Base-by-base conservation (phyloP, 805 yeast species). In the Komagataella pseudopastoris region DNA sequence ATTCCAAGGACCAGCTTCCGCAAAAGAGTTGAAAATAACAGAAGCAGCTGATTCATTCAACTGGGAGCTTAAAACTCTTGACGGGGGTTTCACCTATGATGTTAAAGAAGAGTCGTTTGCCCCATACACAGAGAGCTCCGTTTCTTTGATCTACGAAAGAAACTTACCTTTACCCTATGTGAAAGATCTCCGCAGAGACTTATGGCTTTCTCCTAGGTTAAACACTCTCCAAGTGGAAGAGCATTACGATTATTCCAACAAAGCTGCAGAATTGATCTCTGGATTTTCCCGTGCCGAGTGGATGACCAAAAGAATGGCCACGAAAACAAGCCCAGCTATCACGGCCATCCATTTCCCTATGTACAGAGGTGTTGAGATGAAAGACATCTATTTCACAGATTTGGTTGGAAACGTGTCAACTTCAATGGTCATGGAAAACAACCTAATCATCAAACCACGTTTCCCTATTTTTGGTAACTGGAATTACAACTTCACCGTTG, bases 401-500 rank as follows among this genome's bases (percentile, higher is more conserved):
- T 77, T 85, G 57, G 96, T 91, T 24, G 99, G 99, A 44, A 87
- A 88, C 67, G 96, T 91, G 12, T 83, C 96, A 6, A 86, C 97
- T 3, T 83, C 85, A 49, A 70, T 71, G 55, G 54, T 69, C 23
- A 61, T 68, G 3, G 66, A 67, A 46, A 66, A 74, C 46, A 67
- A 69, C 54, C 68, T 88, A 49, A 70, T 82, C 43, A 65, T 93
- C 56, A 78, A 76, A 60, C 98, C 98, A 52, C 77, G 99, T 65
- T 93, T 73, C 71, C 99, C 99, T n/a, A 64, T 93, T 6, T 86
- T 88, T 67, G 99, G 99, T 49, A 95, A 90, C 46, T 93, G 99
- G 99, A 76, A 82, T 60, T 91, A 88, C 68, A 88, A 91, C 68
- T 93, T 88, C 73, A 93, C 98, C 20, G 67, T 91, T 58, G 98